A percentile compares a stretch with the other conserved stretches of the same genome.
Evolutionary conservation across 1,139 yeast species (phyloP).

Genomic region (Hanseniaspora uvarum): DNA sequence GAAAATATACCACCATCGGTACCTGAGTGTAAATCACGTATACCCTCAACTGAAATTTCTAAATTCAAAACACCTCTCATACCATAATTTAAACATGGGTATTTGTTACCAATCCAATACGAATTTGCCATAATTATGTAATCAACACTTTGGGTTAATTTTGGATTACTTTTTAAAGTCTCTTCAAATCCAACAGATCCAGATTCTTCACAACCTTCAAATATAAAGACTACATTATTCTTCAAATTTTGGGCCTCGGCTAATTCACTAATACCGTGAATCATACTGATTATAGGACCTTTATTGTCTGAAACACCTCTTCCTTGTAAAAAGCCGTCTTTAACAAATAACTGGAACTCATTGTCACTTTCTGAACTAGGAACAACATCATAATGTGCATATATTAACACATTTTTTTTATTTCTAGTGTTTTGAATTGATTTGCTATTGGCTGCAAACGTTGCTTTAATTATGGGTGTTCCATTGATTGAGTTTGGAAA

Average conservation of each 20-base stretch:
- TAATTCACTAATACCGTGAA: constrained; percentile 75
- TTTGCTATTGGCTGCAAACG: constrained; percentile 40
- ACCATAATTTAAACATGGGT: constrained; percentile 90
- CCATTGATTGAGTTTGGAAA: constrained; percentile 54
- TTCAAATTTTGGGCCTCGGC: constrained; percentile 43
- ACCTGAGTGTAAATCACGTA: constrained; percentile 90
- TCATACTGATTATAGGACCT: constrained; percentile 85
- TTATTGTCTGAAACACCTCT: constrained; percentile 93
- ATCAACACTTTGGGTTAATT: constrained; percentile 60
- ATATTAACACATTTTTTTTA: constrained; percentile 56
- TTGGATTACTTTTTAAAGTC: constrained; percentile 43
- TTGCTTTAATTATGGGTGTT: constrained; percentile 75
- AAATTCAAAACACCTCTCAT: constrained; percentile 83
- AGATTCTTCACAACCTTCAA: constrained; percentile 94
- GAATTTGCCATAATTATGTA: constrained; percentile 87
- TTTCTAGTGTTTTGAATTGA: neutral
- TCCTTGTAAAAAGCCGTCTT: constrained; percentile 78
- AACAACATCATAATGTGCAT: constrained; percentile 94
- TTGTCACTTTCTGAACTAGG: constrained; percentile 64
- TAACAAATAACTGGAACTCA: constrained; percentile 66
- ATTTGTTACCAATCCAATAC: constrained; percentile 81
- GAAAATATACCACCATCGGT: constrained; percentile 87
- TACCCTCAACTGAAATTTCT: constrained; percentile 59
- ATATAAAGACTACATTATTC: constrained; percentile 68
- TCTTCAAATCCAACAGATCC: constrained; percentile 80